Base-by-base conservation (phyloP, 257 asterid species). In the Nicotiana undulata region DNA sequence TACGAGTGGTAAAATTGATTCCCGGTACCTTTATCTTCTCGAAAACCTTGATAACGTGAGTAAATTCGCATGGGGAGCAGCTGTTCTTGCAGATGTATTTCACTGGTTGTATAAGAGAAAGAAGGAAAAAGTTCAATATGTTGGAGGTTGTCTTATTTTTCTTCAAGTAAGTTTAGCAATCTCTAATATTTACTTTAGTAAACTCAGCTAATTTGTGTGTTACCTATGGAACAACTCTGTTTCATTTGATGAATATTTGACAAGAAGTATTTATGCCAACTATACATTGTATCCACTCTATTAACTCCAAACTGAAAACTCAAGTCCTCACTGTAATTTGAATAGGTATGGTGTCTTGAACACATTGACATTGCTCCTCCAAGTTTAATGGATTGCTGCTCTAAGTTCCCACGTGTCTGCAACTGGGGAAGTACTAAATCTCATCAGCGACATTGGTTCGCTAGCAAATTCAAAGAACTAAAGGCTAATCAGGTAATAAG, bases 61-160 rank as follows among this genome's bases (percentile, higher is more conserved):
- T n/a, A 11, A 64, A 20, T 81, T 66, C 60, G 75, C 87, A 9
- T 84, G 87, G 87, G 87, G 83, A 29, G 81, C 61, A 52, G 85
- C 85, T 60, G 81, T 84, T 78, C 82, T 76, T 70, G 78, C 79
- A 46, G 87, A 84, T 59, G 26, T 84, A 52, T 13, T 55, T 60
- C 40, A 81, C 40, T 84, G 87, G 84, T 77, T 84, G 75, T 65
- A 40, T 72, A 84, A 40, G 76, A 59, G 84, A 34, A 84, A 77
- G 55, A 76, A 79, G 44, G 76, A 26, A 31, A 81, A 84, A 77
- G 82, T 81, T 6, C 82, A 84, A 75, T 84, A 84, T 61, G 83
- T 84, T 26, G 87, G 87, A 76, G 83, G 87, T 20, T 84, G 85
- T 77, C 84, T 84, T 58, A 81, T 81, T 32, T 66, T 84, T 24